Evolutionary conservation across 495 filamentous ascomycete species (phyloP), one percentile per base, ranked within the genome.

Genomic region (Xanthoparmelia taractica): DNA sequence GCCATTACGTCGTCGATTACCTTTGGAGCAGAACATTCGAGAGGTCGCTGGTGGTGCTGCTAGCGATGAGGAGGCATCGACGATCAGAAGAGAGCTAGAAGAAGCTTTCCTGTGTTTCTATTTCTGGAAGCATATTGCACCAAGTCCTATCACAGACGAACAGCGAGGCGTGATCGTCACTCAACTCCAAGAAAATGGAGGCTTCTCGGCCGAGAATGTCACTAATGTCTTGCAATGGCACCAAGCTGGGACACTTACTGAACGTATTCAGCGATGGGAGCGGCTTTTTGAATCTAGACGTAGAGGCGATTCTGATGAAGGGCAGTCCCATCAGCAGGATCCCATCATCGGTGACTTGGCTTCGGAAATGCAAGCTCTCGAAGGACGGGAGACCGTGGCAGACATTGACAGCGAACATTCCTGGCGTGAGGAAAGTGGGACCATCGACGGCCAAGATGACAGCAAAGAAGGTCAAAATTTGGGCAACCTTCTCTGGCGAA

Each of bases 401-500:
- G 47, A 31, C 25, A 8, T 34, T 56, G 60, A 56, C 23, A 63
- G 61, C 38, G 61, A 63, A 31, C 36, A 57, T 8, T 56, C 50
- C 17, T 56, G 38, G 61, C 36, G 29, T 47, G 37, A 38, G 20
- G 57, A 61, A n/a, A 58, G 59, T 57, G 48, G 52, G 8, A 40
- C 62, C 29, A 50, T 55, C 20, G 57, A 54, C 45, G 57, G 57
- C 10, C 60, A 34, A 47, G 54, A 67, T 40, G 56, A 47, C 52
- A 29, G 57, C 29, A 55, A 85, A n/a, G 84, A 85, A 62, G 86
- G 87, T 48, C 86, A 89, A 68, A 90, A 88, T 60, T 77, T 91
- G 61, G 83, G 91, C 34, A 86, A 82, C 58, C 72, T 92, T 2
- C 78, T 91, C 5, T 92, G 89, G 70, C 82, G 87, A 43, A 89